Base-by-base conservation (phyloP, 192 early-diverging fungal genomes). In the Coemansia sp. region DNA sequence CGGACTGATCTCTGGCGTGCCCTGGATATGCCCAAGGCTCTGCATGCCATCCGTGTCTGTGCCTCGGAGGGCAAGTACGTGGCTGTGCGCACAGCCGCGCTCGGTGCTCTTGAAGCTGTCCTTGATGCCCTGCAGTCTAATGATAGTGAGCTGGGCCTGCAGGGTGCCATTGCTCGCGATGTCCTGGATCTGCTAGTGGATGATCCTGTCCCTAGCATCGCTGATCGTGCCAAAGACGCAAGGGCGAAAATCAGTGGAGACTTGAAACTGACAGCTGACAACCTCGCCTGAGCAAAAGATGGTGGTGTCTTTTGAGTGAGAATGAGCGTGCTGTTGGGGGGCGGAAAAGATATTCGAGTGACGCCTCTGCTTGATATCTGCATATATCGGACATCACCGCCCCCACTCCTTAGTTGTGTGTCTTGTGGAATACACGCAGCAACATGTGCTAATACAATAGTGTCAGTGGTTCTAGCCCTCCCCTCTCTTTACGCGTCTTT, bases 1-100 rank as follows among this genome's bases (percentile, higher is more conserved):
- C 26, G 4, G 5, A 21, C 23, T 5, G 63, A 28, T 44, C n/a
- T 13, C 14, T 3, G 38, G 16, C 65, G 64, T 30, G 40, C 69
- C 17, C 58, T 71, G 5, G 64, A 82, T 5, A 13, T 77, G 6
- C 52, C 58, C 30, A 32, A 30, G 28, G 68, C 88, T 1, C 55
- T 90, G 28, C 65, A 72, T 32, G 85, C 84, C n/a, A 77, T 84
- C 8, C 21, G 70, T 55, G 69, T 67, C 26, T 83, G 87, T 19
- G 76, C 90, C 33, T 69, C 68, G n/a, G 88, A 92, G 53, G 78
- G 84, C 59, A 90, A 89, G 66, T 92, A 91, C 42, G 77, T 88
- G 40, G 82, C 86, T 47, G 84, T 90, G 38, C 86, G 91, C 3
- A 82, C 83, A 16, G 87, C 89, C 13, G 86, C 88, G 35, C 68